A percentile compares a stretch with the other conserved stretches of the same genome.
Conservation (phyloP, 495 filamentous ascomycete genomes). For the Aspergillus haitiensis region DNA sequence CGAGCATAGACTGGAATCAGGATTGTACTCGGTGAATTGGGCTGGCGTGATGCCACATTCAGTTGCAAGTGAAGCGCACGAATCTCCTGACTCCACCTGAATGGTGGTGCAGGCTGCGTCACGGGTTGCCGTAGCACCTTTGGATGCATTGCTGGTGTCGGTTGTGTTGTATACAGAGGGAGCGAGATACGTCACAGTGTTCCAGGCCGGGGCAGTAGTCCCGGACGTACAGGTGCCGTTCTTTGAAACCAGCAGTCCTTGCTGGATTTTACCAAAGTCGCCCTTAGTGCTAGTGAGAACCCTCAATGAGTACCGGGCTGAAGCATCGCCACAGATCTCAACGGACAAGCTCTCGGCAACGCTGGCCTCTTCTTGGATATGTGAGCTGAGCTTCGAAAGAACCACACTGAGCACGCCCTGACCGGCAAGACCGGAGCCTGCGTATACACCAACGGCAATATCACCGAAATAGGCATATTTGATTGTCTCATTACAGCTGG, state of each 20-base stretch:
- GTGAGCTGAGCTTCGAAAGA: neutral
- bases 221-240: neutral
- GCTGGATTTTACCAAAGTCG: neutral
- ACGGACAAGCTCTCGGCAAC: neutral
- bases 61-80: neutral
- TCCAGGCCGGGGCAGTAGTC: neutral
- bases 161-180: neutral
- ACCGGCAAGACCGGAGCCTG: neutral
- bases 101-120: neutral
- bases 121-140: neutral
- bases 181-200: neutral
- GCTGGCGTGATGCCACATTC: neutral
- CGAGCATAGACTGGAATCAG: neutral
- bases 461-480: neutral
- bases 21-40: constrained; percentile 4
- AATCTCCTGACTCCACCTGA: neutral
- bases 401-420: neutral
- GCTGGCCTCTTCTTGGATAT: neutral
- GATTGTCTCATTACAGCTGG: constrained; percentile 3
- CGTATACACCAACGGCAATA: neutral
- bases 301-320: neutral
- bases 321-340: neutral
- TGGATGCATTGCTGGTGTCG: neutral
- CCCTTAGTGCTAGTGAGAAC: neutral
- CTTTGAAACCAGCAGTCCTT: neutral